These are phyloP conservation scores for Kluyveromyces siamensis DNA, from an alignment of 805 yeast species.

Conservation along the genomic window DNA sequence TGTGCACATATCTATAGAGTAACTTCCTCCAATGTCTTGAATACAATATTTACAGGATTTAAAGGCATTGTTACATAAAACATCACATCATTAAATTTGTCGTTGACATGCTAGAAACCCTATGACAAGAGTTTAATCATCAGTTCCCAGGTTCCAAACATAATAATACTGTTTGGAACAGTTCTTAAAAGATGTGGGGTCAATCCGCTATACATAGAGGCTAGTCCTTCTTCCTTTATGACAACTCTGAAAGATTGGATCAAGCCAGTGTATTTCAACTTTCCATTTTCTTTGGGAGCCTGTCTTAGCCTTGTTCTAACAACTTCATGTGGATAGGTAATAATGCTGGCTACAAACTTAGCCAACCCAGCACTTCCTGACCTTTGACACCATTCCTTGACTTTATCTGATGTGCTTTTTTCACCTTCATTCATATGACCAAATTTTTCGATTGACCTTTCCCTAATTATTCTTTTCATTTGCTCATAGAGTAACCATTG, in stretches of 20 bases:
- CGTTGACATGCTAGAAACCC: not conserved
- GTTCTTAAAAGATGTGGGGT: slow-evolving; percentile 96
- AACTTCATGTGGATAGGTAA: slow-evolving; percentile 96
- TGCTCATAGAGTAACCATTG: slow-evolving; percentile 97
- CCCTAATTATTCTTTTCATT: slow-evolving; percentile 65
- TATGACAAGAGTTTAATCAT: slow-evolving; percentile 50
- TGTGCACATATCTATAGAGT: not conserved
- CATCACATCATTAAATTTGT: not conserved
- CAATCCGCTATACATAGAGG: slow-evolving; percentile 92
- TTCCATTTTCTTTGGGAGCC: slow-evolving; percentile 75
- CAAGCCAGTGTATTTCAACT: slow-evolving; percentile 81
- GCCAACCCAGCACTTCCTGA: slow-evolving; percentile 98
- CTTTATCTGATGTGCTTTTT: slow-evolving; percentile 44
- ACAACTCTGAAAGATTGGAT: slow-evolving; percentile 78
- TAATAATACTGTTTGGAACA: slow-evolving; percentile 94
- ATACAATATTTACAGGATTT: slow-evolving; percentile 7
- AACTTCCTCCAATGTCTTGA: not conserved
- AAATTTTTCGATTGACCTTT: slow-evolving; percentile 36
- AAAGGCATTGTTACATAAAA: not conserved
- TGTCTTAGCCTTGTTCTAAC: slow-evolving; percentile 93
- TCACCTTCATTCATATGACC: slow-evolving; percentile 27
- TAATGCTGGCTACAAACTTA: slow-evolving; percentile 81
- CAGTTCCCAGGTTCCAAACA: slow-evolving; percentile 99
- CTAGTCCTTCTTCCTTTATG: slow-evolving; percentile 87
- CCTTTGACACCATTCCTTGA: slow-evolving; percentile 88